phyloP scores from a whole-genome alignment of 2,329 filamentous ascomycete genomes.

The Paraconiothyrium sp. region DNA sequence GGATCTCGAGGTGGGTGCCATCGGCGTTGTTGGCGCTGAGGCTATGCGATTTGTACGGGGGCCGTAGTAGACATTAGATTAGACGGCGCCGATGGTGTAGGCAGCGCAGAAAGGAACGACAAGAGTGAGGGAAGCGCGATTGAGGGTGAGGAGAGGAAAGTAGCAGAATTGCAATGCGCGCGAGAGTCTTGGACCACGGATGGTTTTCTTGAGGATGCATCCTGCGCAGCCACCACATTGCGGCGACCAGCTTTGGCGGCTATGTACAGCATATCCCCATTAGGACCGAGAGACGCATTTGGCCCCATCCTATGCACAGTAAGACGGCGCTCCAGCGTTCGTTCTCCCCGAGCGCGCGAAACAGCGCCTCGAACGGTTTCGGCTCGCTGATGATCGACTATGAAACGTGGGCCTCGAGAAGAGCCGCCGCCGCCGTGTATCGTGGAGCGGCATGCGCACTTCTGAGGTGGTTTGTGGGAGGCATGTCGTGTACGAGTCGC shows the following conservation, averaged over 20 bases:
- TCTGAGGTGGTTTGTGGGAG: background rate
- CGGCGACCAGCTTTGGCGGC: conserved; percentile 12
- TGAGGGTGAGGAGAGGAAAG: conserved; percentile 4
- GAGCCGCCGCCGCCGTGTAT: conserved; percentile 9
- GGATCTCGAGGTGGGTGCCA: conserved; percentile 50
- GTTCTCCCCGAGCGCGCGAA: conserved; percentile 4
- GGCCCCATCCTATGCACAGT: conserved; percentile 10
- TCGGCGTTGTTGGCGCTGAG: conserved; percentile 18
- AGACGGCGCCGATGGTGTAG: conserved; percentile 8
- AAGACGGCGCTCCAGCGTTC: conserved; percentile 5
- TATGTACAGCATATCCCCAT: conserved; percentile 14
- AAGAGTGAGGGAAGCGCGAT: conserved; percentile 12
- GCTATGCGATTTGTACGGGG: background rate
- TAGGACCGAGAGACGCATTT: conserved; percentile 6
- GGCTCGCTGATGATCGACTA: background rate
- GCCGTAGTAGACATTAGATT: conserved; percentile 9
- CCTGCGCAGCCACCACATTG: conserved; percentile 17
- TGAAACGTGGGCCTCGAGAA: conserved; percentile 11
- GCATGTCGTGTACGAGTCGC: background rate
- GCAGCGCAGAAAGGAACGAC: conserved; percentile 23
- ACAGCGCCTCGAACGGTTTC: background rate
- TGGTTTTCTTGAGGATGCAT: background rate
- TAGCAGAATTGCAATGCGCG: background rate
- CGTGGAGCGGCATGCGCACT: background rate
- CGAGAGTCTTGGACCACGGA: conserved; percentile 7